Evolutionary conservation across 2,329 filamentous ascomycete genomes (phyloP).

Genomic region (Grosmannia penicillata): DNA sequence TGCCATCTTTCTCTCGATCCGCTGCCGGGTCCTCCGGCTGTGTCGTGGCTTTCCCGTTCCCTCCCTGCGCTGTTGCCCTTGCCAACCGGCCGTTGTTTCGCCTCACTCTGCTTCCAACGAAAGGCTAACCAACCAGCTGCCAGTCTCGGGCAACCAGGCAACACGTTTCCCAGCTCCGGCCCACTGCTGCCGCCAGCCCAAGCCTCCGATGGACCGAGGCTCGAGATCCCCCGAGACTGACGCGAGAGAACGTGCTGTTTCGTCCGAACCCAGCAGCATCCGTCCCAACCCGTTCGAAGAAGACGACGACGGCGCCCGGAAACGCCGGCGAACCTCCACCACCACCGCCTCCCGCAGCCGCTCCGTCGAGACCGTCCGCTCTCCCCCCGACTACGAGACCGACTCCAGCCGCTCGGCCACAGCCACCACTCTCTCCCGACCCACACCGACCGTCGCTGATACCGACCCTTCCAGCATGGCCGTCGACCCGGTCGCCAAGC

Average conservation of each 20-base stretch:
- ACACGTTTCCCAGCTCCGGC: not conserved
- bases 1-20: too few relatives aligned
- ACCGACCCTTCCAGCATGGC: slow-evolving; percentile 23
- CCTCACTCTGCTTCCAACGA: too few relatives aligned
- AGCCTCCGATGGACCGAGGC: slow-evolving; percentile 38
- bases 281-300: slow-evolving; percentile 47
- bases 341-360: slow-evolving; percentile 35
- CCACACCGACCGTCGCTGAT: slow-evolving; percentile 9
- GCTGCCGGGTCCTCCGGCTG: too few relatives aligned
- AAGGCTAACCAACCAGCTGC: too few relatives aligned
- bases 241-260: slow-evolving; percentile 42
- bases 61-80: too few relatives aligned
- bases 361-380: slow-evolving; percentile 29
- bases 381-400: slow-evolving; percentile 12
- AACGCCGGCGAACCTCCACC: slow-evolving; percentile 46
- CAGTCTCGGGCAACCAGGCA: too few relatives aligned
- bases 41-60: too few relatives aligned
- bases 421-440: not conserved
- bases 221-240: slow-evolving; percentile 27
- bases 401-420: not conserved
- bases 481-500: slow-evolving; percentile 23
- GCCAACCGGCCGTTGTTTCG: too few relatives aligned
- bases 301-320: slow-evolving; percentile 40
- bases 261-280: slow-evolving; percentile 47
- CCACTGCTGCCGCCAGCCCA: not conserved